Conservation (phyloP, 148 eudicot species). For the Rheum nobile region DNA sequence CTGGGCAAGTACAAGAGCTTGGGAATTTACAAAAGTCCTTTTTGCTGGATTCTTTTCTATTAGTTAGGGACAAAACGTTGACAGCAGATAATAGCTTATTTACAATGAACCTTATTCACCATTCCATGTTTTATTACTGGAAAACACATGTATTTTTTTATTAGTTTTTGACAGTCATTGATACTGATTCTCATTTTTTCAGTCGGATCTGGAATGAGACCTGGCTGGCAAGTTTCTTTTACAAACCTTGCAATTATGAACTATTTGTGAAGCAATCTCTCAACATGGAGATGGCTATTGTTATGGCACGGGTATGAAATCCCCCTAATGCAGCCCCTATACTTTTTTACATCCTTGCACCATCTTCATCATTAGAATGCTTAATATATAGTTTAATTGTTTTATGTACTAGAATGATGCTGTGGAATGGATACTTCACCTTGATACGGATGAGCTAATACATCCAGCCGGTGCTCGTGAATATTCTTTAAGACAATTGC, state of each 20-base stretch:
- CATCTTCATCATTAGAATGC: background rate
- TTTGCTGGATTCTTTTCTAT: background rate
- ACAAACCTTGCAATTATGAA: conserved; percentile 94
- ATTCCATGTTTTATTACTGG: background rate
- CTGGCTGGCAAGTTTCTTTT: conserved; percentile 91
- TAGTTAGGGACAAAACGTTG: background rate
- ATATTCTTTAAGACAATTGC: conserved; percentile 72
- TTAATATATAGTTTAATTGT: background rate
- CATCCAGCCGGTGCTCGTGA: conserved; percentile 89
- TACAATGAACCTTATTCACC: background rate
- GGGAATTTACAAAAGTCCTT: background rate
- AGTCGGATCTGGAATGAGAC: conserved; percentile 98
- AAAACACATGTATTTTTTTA: background rate
- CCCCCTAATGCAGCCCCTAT: background rate
- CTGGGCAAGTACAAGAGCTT: background rate
- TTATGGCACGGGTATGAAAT: conserved; percentile 74
- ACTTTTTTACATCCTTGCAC: background rate
- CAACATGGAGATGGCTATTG: conserved; percentile 95
- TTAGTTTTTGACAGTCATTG: background rate
- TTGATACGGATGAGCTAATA: conserved; percentile 81
- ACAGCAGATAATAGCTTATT: background rate
- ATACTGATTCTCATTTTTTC: background rate
- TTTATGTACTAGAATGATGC: conserved; percentile 35
- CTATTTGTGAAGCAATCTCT: conserved; percentile 88
- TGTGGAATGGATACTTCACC: conserved; percentile 93